Percentiles rank a stretch among this genome's conserved stretches.
Evolutionary conservation across 768 basidiomycete genomes (phyloP).

Genomic region (Mycena indigotica): DNA sequence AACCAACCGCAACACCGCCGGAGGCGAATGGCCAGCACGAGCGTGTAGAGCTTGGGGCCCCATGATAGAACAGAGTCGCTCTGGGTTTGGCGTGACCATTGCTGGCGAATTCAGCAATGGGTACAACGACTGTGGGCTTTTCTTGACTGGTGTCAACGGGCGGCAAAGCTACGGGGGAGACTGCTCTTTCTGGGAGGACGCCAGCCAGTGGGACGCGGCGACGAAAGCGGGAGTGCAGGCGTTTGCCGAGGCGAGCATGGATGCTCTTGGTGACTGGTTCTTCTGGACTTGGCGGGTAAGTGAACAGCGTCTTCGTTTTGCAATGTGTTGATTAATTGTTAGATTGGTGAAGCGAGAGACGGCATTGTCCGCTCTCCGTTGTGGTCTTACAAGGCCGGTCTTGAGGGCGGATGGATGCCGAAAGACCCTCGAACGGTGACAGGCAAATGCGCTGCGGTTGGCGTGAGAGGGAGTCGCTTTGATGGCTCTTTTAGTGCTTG

Average conservation of each 20-base stretch:
- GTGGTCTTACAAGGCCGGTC: constrained; percentile 74
- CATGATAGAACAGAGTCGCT: constrained; percentile 38
- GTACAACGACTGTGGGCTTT: constrained; percentile 59
- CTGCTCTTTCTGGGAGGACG: constrained; percentile 38
- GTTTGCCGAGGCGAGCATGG: constrained; percentile 45
- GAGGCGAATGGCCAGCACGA: constrained; percentile 35
- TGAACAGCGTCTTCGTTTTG: neutral
- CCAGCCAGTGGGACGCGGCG: constrained; percentile 42
- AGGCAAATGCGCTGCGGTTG: constrained; percentile 58
- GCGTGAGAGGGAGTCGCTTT: constrained; percentile 37
- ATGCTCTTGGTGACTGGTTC: constrained; percentile 67
- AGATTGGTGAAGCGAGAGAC: constrained; percentile 63
- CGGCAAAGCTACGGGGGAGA: constrained; percentile 36
- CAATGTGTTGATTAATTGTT: neutral
- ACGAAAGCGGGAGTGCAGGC: constrained; percentile 17
- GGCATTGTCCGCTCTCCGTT: constrained; percentile 55
- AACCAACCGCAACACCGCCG: constrained; percentile 24
- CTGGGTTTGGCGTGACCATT: constrained; percentile 58
- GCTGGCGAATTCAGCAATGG: constrained; percentile 72
- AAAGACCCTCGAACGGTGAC: constrained; percentile 49
- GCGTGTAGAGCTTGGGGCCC: constrained; percentile 51
- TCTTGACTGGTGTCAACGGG: constrained; percentile 38
- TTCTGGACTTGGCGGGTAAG: constrained; percentile 72
- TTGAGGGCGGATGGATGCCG: constrained; percentile 43
- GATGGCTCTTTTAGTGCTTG: constrained; percentile 47